These are phyloP conservation scores for Omphalotus olearius DNA, from an alignment of 1,284 basidiomycete genomes.

Conservation along the genomic window DNA sequence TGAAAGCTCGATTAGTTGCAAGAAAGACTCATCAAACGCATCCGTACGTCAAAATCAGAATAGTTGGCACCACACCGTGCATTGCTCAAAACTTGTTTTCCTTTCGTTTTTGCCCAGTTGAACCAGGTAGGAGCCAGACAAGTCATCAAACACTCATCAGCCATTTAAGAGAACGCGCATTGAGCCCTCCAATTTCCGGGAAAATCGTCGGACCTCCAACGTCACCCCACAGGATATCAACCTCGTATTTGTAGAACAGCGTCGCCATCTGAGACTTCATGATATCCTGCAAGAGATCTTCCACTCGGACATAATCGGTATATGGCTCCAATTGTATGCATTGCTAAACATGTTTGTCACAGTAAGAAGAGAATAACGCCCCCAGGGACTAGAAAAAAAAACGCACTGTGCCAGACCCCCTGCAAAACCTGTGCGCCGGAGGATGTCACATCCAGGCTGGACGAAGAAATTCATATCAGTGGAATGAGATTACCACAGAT, in stretches of 20 bases:
- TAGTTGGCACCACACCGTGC: slow-evolving; percentile 26
- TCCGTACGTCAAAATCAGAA: slow-evolving; percentile 26
- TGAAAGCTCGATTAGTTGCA: not conserved
- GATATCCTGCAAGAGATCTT: slow-evolving; percentile 33
- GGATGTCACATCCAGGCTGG: slow-evolving; percentile 28
- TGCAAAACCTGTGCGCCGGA: slow-evolving; percentile 25
- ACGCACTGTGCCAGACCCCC: slow-evolving; percentile 28
- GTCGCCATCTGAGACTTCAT: slow-evolving; percentile 38
- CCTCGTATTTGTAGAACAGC: slow-evolving; percentile 29
- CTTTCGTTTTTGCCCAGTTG: slow-evolving; percentile 25
- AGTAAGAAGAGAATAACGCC: not conserved
- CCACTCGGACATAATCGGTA: slow-evolving; percentile 30
- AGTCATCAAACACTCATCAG: too few relatives aligned
- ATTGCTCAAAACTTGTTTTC: slow-evolving; percentile 34
- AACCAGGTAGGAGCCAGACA: slow-evolving; percentile 29
- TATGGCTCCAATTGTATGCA: slow-evolving; percentile 35
- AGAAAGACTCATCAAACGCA: not conserved
- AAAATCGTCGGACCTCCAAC: slow-evolving; percentile 8
- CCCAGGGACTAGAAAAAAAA: not conserved
- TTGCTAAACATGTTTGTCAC: slow-evolving; percentile 17
- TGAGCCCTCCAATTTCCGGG: slow-evolving; percentile 1
- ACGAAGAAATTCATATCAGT: slow-evolving; percentile 7
- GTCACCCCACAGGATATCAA: slow-evolving; percentile 31
- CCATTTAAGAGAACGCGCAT: not conserved
- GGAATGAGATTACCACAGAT: not conserved